phyloP scores from a whole-genome alignment of 2,329 filamentous ascomycete genomes.

The Diaporthe caulivora region DNA sequence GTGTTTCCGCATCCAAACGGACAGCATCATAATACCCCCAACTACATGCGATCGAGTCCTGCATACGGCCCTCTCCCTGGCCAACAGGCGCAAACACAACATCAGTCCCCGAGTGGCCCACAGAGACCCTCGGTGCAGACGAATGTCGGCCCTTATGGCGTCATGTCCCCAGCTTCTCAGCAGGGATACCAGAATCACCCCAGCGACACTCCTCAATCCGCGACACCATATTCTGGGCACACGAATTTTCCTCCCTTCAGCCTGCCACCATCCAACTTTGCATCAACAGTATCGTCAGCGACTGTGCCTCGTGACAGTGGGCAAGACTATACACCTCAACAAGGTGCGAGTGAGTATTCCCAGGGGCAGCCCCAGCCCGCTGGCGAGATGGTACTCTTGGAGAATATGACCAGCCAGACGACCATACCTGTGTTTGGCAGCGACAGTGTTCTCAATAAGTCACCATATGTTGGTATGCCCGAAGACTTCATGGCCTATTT shows the following conservation, averaged over 20 bases:
- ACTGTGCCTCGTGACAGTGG: conserved; percentile 51
- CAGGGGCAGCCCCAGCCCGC: conserved; percentile 59
- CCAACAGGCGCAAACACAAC: conserved; percentile 49
- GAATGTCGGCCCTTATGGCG: conserved; percentile 61
- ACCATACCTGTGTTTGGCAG: conserved; percentile 89
- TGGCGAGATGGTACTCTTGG: conserved; percentile 70
- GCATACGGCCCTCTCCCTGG: conserved; percentile 49
- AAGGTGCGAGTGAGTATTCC: conserved; percentile 53
- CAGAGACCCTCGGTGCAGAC: conserved; percentile 62
- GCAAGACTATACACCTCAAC: conserved; percentile 50
- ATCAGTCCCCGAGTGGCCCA: conserved; percentile 57
- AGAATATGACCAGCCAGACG: conserved; percentile 73
- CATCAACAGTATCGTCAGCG: conserved; percentile 52
- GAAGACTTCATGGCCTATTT: conserved; percentile 90
- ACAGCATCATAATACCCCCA: conserved; percentile 52
- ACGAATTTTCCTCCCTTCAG: conserved; percentile 74
- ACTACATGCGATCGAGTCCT: conserved; percentile 58
- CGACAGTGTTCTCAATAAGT: conserved; percentile 83
- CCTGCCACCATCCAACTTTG: conserved; percentile 72
- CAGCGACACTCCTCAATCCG: conserved; percentile 58
- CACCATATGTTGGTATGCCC: conserved; percentile 84
- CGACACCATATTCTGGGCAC: conserved; percentile 65
- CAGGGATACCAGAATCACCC: conserved; percentile 62
- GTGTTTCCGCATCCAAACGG: conserved; percentile 49
- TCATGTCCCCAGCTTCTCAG: conserved; percentile 66